Conservation (phyloP, 2,329 filamentous ascomycete species). For the Microcyclosporella mali region DNA sequence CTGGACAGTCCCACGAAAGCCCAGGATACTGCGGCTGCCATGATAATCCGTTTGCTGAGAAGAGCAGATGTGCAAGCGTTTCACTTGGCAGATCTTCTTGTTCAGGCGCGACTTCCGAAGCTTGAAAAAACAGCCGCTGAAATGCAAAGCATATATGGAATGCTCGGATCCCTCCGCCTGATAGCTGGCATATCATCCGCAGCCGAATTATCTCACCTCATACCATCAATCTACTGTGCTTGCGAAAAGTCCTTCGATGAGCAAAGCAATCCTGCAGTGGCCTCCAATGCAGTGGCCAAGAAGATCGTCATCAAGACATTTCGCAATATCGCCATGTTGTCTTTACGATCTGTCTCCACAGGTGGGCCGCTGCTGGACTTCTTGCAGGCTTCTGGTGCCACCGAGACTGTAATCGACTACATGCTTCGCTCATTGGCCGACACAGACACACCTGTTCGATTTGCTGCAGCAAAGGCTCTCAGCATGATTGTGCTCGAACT, state of each 20-base stretch:
- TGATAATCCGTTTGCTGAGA: slow-evolving; percentile 76
- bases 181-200: slow-evolving; percentile 68
- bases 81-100: slow-evolving; percentile 61
- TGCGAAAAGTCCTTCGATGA: slow-evolving; percentile 55
- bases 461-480: slow-evolving; percentile 87
- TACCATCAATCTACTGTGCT: slow-evolving; percentile 60
- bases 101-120: slow-evolving; percentile 62
- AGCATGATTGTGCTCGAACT: slow-evolving; percentile 80
- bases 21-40: slow-evolving; percentile 73
- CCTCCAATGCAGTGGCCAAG: slow-evolving; percentile 69
- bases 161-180: slow-evolving; percentile 73
- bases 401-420: slow-evolving; percentile 78
- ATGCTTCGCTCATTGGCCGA: slow-evolving; percentile 74
- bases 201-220: slow-evolving; percentile 62
- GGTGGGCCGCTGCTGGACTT: slow-evolving; percentile 25
- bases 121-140: slow-evolving; percentile 34
- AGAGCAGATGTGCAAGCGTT: slow-evolving; percentile 81
- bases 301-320: slow-evolving; percentile 83
- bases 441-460: slow-evolving; percentile 81
- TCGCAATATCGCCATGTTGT: slow-evolving; percentile 64
- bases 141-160: slow-evolving; percentile 55
- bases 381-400: slow-evolving; percentile 33
- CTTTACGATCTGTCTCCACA: slow-evolving; percentile 41
- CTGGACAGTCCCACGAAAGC: slow-evolving; percentile 76
- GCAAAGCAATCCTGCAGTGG: slow-evolving; percentile 51